A percentile compares a stretch with the other conserved stretches of the same genome.
Evolutionary conservation across 345 rosid species (phyloP).

Genomic region (Salix dunnii): DNA sequence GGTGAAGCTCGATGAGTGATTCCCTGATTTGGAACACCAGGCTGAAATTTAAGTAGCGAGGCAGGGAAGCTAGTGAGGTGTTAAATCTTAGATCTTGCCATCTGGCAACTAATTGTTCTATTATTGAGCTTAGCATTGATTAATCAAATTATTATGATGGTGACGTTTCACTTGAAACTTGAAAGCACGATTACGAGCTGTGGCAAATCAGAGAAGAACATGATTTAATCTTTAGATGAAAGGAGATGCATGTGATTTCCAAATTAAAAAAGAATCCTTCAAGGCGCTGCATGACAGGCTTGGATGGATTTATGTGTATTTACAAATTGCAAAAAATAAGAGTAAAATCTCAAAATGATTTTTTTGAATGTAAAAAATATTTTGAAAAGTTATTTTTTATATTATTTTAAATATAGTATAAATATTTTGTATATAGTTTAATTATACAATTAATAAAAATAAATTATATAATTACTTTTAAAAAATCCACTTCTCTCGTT

Average conservation of each 20-base stretch:
- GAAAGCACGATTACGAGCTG: neutral
- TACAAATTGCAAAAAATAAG: no score
- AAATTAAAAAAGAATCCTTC: neutral
- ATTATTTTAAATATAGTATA: no score
- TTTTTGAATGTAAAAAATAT: no score
- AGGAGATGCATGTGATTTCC: neutral
- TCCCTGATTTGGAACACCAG: neutral
- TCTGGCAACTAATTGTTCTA: neutral
- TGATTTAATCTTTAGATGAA: neutral
- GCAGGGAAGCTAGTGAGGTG: neutral
- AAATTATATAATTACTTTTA: no score
- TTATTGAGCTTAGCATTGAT: neutral
- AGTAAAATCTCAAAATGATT: no score
- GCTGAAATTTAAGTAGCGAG: neutral
- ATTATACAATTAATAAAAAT: no score
- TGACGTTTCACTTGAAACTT: neutral
- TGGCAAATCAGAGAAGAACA: neutral
- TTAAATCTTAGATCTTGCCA: neutral
- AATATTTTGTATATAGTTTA: no score
- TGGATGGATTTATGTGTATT: neutral
- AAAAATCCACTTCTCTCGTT: no score
- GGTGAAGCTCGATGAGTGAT: neutral
- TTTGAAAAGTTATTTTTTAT: no score
- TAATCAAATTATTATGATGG: neutral
- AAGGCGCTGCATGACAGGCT: neutral